Base-by-base conservation (phyloP, 169 alveolate species). In the Babesia caballi region DNA sequence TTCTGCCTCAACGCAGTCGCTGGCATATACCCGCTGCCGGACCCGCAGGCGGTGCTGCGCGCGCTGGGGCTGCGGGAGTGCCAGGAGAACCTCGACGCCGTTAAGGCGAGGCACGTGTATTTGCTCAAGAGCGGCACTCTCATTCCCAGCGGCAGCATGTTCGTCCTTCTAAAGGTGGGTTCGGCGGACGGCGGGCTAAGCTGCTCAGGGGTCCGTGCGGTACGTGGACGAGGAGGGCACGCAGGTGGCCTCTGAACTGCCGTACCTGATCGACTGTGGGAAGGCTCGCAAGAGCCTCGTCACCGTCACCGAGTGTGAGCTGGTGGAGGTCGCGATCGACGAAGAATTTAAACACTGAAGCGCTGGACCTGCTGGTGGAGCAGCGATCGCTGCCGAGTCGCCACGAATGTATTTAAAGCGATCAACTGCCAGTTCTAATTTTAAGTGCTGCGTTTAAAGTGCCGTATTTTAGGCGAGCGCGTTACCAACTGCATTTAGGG, bases 261-360 rank as follows among this genome's bases (percentile, higher is more conserved):
- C 85, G 14, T 65, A 28, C 46, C 54, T 38, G 17, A 52, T 76
- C 0, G 54, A 56, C 25, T 47, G 23, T 11, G 63, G 36, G 2
- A 25, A 25, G 23, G 28, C 21, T 8, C 49, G 68, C 12, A 57
- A 32, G 30, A 54, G 41, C 6, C n/a, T 68, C 4, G 67, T 78
- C 46, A 78, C 87, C 12, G 50, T 51, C 7, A 68, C 76, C 27
- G 87, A 66, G n/a, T 78, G 87, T 32, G 82, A 78, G n/a, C 40
- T 78, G 15, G 67, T 78, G n/a, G 81, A 78, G 38, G 42, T 78
- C 1, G 53, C 59, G 11, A 15, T 52, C 2, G 57, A 57, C 23
- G 58, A 65, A 54, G 70, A 52, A 12, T 71, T 42, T 46, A 4
- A 7, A 17, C 60, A 35, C n/a, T 63, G 25, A 63, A 25, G 47